Conservation (phyloP, 768 basidiomycete genomes). For the Amanita jacksonii region DNA sequence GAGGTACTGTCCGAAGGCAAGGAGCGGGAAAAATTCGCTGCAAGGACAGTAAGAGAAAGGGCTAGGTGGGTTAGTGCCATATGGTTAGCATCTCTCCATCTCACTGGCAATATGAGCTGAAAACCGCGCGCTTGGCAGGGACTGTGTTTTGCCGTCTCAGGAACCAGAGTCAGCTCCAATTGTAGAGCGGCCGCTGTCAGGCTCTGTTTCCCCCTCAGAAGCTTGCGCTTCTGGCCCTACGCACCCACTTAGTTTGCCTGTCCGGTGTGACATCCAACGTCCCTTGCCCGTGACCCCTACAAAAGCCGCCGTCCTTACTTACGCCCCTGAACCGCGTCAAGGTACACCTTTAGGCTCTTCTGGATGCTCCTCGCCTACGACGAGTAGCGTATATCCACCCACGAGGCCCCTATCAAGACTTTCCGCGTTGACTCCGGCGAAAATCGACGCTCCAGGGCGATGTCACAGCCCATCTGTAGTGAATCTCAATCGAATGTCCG, state of each 20-base stretch:
- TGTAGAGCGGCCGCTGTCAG: no score
- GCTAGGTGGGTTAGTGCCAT: conserved; percentile 69
- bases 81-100: conserved; percentile 42
- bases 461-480: conserved; percentile 47
- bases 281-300: no score
- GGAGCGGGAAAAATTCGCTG: conserved; percentile 51
- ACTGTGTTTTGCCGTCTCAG: conserved; percentile 38
- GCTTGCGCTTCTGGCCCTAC: no score
- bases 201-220: no score
- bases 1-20: conserved; percentile 52
- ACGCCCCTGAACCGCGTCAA: conserved; percentile 12
- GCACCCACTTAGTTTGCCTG: no score
- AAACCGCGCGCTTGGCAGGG: conserved; percentile 30
- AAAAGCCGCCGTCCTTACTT: no score
- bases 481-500: conserved; percentile 49
- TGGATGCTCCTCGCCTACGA: conserved; percentile 11
- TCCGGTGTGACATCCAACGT: no score
- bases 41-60: conserved; percentile 47
- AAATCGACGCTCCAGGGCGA: neutral
- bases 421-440: conserved; percentile 10
- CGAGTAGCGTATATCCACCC: conserved; percentile 19
- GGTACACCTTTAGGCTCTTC: conserved; percentile 1
- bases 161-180: no score
- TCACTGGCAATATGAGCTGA: conserved; percentile 1
- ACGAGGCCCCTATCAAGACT: conserved; percentile 15